These are phyloP conservation scores for Sapria himalayana DNA, from an alignment of 345 rosid genomes.

Conservation along the genomic window DNA sequence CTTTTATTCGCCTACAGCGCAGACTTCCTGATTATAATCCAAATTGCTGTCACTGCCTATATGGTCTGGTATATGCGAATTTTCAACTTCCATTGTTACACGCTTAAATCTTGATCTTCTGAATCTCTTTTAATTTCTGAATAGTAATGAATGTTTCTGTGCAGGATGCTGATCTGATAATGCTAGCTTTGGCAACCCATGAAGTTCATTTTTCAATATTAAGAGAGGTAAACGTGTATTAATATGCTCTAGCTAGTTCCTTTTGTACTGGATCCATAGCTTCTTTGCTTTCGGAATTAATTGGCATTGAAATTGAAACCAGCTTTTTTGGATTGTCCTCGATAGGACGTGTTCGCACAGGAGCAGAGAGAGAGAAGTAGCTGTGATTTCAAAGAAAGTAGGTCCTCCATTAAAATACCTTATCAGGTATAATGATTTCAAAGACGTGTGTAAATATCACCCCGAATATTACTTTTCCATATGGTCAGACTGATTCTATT, in stretches of 20 bases:
- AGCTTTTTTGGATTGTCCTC: not conserved
- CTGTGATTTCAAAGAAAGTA: not conserved
- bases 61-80: slow-evolving; percentile 14
- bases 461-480: not conserved
- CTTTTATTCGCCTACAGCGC: slow-evolving; percentile 18
- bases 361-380: not conserved
- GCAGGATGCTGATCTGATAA: slow-evolving; percentile 20
- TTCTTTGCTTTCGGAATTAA: no score
- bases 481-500: not conserved
- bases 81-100: not conserved
- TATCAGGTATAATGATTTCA: slow-evolving; percentile 5
- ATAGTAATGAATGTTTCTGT: not conserved
- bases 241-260: no score
- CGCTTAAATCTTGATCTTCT: not conserved
- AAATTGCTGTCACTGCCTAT: slow-evolving; percentile 17
- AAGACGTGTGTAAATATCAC: not conserved
- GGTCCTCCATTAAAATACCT: slow-evolving; percentile 3
- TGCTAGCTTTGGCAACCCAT: slow-evolving; percentile 17
- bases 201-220: slow-evolving; percentile 16
- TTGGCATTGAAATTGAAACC: not conserved
- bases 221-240: slow-evolving; percentile 23
- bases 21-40: slow-evolving; percentile 17
- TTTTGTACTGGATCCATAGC: not conserved
- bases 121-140: not conserved
- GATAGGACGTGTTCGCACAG: slow-evolving; percentile 7